These are phyloP conservation scores for Plasmopara halstedii DNA, from an alignment of 352 stramenopile species.

Conservation along the genomic window DNA sequence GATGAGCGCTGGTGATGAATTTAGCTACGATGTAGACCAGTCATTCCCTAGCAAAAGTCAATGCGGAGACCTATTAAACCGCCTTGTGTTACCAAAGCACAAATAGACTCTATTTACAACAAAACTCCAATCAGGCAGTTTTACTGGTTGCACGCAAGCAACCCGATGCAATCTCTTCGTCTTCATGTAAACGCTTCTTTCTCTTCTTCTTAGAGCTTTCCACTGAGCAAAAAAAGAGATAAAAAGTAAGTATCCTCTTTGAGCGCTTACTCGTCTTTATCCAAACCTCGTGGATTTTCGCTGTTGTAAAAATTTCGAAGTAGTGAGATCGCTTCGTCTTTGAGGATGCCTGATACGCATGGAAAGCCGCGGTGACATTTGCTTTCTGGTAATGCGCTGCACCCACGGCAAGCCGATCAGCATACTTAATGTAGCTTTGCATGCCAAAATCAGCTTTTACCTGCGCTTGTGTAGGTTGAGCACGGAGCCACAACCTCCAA, in stretches of 20 bases:
- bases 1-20: constrained; percentile 63
- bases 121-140: constrained; percentile 9
- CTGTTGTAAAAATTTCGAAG: constrained; percentile 86
- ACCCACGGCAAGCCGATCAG: not conserved
- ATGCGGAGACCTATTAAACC: constrained; percentile 84
- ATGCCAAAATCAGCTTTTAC: constrained; percentile 9
- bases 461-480: constrained; percentile 68
- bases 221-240: constrained; percentile 26
- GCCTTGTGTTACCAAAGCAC: too few relatives aligned
- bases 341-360: constrained; percentile 64
- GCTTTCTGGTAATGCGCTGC: constrained; percentile 37
- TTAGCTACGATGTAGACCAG: constrained; percentile 76
- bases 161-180: not conserved
- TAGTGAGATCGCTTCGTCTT: constrained; percentile 75
- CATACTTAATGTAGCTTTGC: not conserved
- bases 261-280: not conserved
- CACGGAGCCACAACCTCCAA: constrained; percentile 89
- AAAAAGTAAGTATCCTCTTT: constrained; percentile 1
- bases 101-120: too few relatives aligned
- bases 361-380: constrained; percentile 49
- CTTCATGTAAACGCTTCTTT: constrained; percentile 31
- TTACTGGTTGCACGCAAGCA: constrained; percentile 1
- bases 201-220: constrained; percentile 75
- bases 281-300: constrained; percentile 77
- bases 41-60: constrained; percentile 78